Conservation (phyloP, 202 grass and related monocot species). For the Panicum hallii region DNA sequence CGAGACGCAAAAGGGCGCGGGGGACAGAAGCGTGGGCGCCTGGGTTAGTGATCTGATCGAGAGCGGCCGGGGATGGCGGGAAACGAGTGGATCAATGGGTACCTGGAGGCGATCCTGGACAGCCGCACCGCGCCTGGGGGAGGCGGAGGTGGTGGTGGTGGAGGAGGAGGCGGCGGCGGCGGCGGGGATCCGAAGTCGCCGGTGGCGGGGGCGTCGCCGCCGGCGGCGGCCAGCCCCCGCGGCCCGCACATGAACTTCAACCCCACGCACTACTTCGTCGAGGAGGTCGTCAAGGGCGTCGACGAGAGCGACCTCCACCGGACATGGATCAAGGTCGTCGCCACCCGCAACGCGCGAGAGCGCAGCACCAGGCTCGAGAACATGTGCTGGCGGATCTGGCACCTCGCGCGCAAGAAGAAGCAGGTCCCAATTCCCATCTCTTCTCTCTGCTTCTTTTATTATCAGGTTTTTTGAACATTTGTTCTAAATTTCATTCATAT, state of each 20-base stretch:
- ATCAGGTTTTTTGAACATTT: too few species aligned
- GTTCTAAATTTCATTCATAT: neutral
- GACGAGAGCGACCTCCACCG: slow-evolving; percentile 94
- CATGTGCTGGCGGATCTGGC: slow-evolving; percentile 99
- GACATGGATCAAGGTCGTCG: slow-evolving; percentile 99
- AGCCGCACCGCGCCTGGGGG: slow-evolving; percentile 41
- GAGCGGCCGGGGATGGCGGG: slow-evolving; percentile 48
- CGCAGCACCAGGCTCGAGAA: slow-evolving; percentile 85
- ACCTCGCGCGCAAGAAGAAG: slow-evolving; percentile 97
- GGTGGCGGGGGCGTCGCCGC: neutral
- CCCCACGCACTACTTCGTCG: slow-evolving; percentile 98
- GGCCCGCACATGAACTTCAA: slow-evolving; percentile 75
- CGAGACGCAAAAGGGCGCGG: neutral
- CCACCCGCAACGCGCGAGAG: slow-evolving; percentile 85
- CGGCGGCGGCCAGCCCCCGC: slow-evolving; percentile 44
- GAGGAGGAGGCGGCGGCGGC: neutral
- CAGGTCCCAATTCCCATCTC: slow-evolving; percentile 35
- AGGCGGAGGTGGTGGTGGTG: neutral
- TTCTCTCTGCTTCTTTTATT: neutral
- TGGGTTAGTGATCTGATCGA: slow-evolving; percentile 1
- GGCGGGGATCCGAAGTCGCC: slow-evolving; percentile 34
- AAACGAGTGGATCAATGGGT: slow-evolving; percentile 98
- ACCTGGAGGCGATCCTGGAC: slow-evolving; percentile 93
- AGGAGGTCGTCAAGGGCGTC: slow-evolving; percentile 95
- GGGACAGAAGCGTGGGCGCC: neutral